Base-by-base conservation (phyloP, 495 filamentous ascomycete species). In the Mytilinidion resinicola region DNA sequence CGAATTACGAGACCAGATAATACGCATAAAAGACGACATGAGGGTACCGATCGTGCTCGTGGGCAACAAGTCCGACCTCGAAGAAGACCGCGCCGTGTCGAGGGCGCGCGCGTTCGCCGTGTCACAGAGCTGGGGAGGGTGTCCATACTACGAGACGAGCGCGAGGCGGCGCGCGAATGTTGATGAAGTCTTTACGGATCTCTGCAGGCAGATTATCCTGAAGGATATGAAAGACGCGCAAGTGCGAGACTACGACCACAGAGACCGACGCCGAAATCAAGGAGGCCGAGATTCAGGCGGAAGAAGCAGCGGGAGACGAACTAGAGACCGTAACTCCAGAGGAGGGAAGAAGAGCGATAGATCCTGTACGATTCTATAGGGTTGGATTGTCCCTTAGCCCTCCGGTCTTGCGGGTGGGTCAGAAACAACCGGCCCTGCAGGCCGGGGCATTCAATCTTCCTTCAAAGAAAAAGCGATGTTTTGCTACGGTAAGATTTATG, bases 21-120 rank as follows among this genome's bases (percentile, higher is more conserved):
- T 95, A 57, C 90, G 90, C 55, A 96, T 97, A 72, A 98, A 97
- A 75, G 91, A 96, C 69, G 90, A 96, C 71, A 85, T 89, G 56
- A 85, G 83, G 49, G 85, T 96, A 9, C 93, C 93, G 30, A 85
- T 98, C 55, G 93, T 98, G 25, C 91, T 98, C 46, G 92, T 96
- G 35, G 93, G 93, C 62, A 98, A 98, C 77, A 98, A 98, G 72
- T 89, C 87, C 33, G 93, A 98, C 67, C 82, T 98, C 11, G 90
- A 95, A 73, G 91, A 96, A 67, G 88, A 96, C 67, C 85, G 93
- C 36, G 82, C 81, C 15, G 90, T 98, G 30, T 85, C 88, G 19
- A 83, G 90, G 17, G 81, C 86, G 43, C 85, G 85, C 57, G 93
- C 90, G 17, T 96, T 96, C 69, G 74, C 82, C n/a, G 78, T 96